Base-by-base conservation (phyloP, 78 protist species). In the Anaeramoeba flamelloides region DNA sequence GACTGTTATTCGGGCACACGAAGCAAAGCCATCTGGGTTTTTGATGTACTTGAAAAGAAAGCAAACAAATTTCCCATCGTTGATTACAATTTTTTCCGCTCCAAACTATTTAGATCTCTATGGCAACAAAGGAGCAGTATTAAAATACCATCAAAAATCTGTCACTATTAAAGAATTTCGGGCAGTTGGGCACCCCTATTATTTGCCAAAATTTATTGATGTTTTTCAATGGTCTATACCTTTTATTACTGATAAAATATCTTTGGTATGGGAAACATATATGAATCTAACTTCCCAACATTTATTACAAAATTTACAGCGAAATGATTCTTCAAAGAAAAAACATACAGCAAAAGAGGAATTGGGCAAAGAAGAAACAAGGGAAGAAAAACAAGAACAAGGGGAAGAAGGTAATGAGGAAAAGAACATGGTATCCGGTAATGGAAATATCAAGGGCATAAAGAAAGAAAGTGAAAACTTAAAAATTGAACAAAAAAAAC, bases 41-140 rank as follows among this genome's bases (percentile, higher is more conserved):
- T 78, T 2, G 39, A 34, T 4, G 2, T 81, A 33, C 36, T 81
- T 2, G 2, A 74, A 40, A 82, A 82, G 89, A 86, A 38, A 84
- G 91, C 26, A 1, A 39, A 94, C 90, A 36, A 91, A 91, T 32
- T 95, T 97, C 84, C 99, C 99, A 40, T 81, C 97, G 17, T 94
- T 96, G 40, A 97, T 97, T 74, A 95, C 98, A 12, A 40, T 97
- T 40, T 97, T 97, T 79, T 92, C 97, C 17, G 98, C 98, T 0
- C 99, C 99, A 36, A 95, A 97, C 86, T 97, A 97, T 83, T 87
- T 93, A 74, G 99, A 95, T 79, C 85, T 89, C 17, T 97, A 94
- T 83, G 84, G 87, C 79, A 97, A 97, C 87, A 95, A 94, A 87
- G 99, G 91, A 40, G 92, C 92, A 30, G 2, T 86, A 38, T 76